phyloP scores from a whole-genome alignment of 2,329 filamentous ascomycete genomes.

The Pseudocercospora vitis region DNA sequence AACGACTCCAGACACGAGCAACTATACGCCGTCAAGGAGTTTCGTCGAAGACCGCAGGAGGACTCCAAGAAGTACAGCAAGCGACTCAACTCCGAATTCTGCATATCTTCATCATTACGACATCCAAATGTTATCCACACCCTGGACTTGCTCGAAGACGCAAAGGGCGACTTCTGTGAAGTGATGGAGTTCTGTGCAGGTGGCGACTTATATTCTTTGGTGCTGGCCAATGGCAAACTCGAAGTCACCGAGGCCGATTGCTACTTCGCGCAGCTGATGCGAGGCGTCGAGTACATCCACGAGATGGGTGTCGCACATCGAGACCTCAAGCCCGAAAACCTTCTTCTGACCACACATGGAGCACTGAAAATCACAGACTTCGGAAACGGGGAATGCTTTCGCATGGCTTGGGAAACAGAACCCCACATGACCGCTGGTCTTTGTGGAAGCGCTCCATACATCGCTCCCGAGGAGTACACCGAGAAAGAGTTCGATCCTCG shows the following conservation, averaged over 20 bases:
- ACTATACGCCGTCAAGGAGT: constrained; percentile 97
- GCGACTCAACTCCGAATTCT: constrained; percentile 93
- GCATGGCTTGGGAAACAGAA: constrained; percentile 99
- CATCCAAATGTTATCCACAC: constrained; percentile 99
- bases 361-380: constrained; percentile 98
- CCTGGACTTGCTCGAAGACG: constrained; percentile 88
- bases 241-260: constrained; percentile 93
- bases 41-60: constrained; percentile 89
- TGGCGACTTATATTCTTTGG: constrained; percentile 90
- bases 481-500: constrained; percentile 95
- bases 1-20: constrained; percentile 76
- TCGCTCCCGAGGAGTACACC: constrained; percentile 92
- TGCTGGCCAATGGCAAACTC: constrained; percentile 86
- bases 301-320: constrained; percentile 98
- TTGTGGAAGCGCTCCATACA: constrained; percentile 95
- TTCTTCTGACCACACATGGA: constrained; percentile 88
- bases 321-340: constrained; percentile 94
- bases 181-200: constrained; percentile 99
- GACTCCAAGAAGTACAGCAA: constrained; percentile 98
- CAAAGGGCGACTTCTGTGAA: constrained; percentile 97
- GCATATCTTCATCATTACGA: constrained; percentile 92
- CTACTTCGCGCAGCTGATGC: constrained; percentile 99
- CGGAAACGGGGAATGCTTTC: constrained; percentile 97
- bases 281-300: constrained; percentile 97
- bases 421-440: constrained; percentile 97